Base-by-base conservation (phyloP, 139 green algal genomes). In the Chloropicon primus region DNA sequence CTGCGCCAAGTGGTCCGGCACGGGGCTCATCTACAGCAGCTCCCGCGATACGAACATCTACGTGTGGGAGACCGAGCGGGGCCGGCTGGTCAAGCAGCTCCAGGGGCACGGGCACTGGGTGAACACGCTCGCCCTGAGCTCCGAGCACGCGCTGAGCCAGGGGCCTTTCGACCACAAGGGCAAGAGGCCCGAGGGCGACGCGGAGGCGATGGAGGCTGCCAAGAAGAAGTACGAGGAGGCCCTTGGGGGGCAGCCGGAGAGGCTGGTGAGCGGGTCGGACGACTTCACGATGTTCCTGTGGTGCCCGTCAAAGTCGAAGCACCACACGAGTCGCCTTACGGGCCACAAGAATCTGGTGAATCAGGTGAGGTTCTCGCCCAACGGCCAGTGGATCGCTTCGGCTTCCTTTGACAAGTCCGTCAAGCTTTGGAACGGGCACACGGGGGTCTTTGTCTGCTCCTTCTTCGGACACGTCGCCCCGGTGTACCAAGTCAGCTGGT, bases 211-310 rank as follows among this genome's bases (percentile, higher is more conserved):
- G 26, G 17, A 17, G 26, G 26, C 24, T 24, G 91, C 91, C 1
- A 53, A 74, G 72, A 53, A 87, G 79, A 80, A 90, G 75, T 96
- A 94, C 78, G 53, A 93, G 22, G 81, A 72, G 2, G 88, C 87
- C 0, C 86, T 77, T 21, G 76, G 77, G 0, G 89, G 86, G 0
- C 77, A 76, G 53, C 85, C 89, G 2, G 95, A 98, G 87, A 85
- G 93, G 2, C 78, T 98, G 27, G 94, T 94, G n/a, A 94, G 89
- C 41, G 95, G 93, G 24, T 93, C 84, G 1, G 95, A 99, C 81
- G 95, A 99, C 87, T 96, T 95, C 89, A 98, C 94, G 26, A 90
- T 99, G 82, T 96, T 95, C 74, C 81, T 99, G 78, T 99, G 94
- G 94, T n/a, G n/a, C n/a, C 85, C 91, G 54, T 93, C 94, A 0